Evolutionary conservation across 176 grass and related monocot species (phyloP), one percentile per base, ranked within the genome.

Genomic region (Juncus inflexus): DNA sequence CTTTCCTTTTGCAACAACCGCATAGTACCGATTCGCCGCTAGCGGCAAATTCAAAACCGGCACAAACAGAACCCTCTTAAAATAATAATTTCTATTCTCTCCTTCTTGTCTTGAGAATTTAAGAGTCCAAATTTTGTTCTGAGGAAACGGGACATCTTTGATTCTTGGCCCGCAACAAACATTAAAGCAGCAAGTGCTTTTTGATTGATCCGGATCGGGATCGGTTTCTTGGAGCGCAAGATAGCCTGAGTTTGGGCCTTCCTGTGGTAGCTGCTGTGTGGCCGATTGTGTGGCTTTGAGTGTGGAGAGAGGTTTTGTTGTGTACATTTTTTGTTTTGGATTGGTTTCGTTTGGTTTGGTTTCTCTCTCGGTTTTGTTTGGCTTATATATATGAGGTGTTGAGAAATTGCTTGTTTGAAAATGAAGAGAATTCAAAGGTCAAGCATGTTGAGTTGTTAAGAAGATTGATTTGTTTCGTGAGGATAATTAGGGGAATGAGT

Each of bases 11-110:
- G 76, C 72, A 12, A 80, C 6, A 38, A 86, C 73, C 11, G 64
- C 63, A 74, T 90, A 86, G 58, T 86, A 90, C 13, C 81, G 87
- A 81, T 75, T 86, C 11, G 72, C 60, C 1, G 83, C 41, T 4
- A 77, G 73, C 0, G 82, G 90, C 51, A 69, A 74, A 66, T 75
- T 75, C 37, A 69, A 56, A 56, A 89, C 82, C 10, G 85, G 85
- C 42, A 95, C 76, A 74, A 95, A 95, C 42, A 89, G 41, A 11
- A 80, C 85, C 38, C 69, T 78, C 12, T 77, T 68, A 12, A 6
- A 7, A 69, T 83, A 66, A 52, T 60, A 49, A 12, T 19, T 55
- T 39, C 53, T 73, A 39, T 47, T 55, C 55, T 80, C 9, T 15
- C 61, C 79, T 14, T 71, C 35, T 0, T 64, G 38, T 37, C 59